These are phyloP conservation scores for Podochytrium sp. DNA, from an alignment of 192 early-diverging fungal genomes.

Conservation along the genomic window DNA sequence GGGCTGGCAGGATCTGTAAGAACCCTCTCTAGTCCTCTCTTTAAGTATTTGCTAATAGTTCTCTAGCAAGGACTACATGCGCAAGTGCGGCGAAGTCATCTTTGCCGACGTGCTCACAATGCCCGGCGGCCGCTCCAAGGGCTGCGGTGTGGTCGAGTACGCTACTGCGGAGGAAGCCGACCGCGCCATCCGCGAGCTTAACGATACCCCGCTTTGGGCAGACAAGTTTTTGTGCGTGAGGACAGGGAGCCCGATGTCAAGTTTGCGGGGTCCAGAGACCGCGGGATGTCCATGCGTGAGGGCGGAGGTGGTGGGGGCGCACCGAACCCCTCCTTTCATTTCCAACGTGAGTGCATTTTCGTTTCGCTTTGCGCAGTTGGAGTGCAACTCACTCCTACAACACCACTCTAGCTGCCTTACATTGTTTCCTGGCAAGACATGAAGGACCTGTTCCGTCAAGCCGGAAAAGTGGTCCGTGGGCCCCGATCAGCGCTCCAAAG, in stretches of 20 bases:
- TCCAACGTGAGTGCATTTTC: constrained; percentile 11
- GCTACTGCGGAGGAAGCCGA: constrained; percentile 75
- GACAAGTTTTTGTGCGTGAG: constrained; percentile 79
- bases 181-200: constrained; percentile 70
- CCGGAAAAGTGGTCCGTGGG: constrained; percentile 70
- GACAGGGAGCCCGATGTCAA: constrained; percentile 66
- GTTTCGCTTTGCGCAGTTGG: background rate
- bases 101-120: constrained; percentile 73
- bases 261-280: constrained; percentile 25
- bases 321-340: constrained; percentile 10
- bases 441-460: constrained; percentile 82
- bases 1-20: too few relatives aligned
- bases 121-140: constrained; percentile 68
- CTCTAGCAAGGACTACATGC: constrained; percentile 87
- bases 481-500: constrained; percentile 68
- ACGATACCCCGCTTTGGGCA: constrained; percentile 72
- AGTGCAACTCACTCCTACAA: too few relatives aligned
- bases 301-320: constrained; percentile 2
- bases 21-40: too few relatives aligned
- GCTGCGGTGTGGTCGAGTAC: constrained; percentile 79
- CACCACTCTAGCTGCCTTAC: constrained; percentile 82
- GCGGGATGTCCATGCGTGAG: background rate
- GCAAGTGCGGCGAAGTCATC: constrained; percentile 76
- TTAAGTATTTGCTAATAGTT: too few relatives aligned
- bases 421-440: constrained; percentile 83